Evolutionary conservation across 208 protist genomes (phyloP), one percentile per base, ranked within the genome.

Genomic region (Leishmania guyanensis): DNA sequence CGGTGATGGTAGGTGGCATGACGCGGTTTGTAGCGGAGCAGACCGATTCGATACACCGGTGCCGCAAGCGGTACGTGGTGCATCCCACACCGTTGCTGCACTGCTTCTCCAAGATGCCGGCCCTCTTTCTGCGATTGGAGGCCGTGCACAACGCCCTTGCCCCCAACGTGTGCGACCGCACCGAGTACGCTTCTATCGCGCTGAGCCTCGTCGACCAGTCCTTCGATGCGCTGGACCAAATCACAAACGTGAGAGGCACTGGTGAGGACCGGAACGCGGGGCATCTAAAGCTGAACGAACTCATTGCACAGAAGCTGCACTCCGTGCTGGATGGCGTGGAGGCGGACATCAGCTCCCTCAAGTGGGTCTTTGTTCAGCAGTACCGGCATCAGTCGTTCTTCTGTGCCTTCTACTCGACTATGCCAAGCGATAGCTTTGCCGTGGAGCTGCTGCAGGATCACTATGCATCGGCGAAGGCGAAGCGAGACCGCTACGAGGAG

Each of bases 371-470:
- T 75, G 89, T 97, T 69, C 89, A 94, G 84, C 93, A 97, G 81
- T 96, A 95, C 80, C 93, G 94, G 39, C 94, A 97, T 69, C 94
- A 97, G 77, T 89, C 93, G 48, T 97, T 96, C 84, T 97, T 97
- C 83, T 97, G 94, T 79, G 87, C 91, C 72, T 92, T 96, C 73
- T 97, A 92, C 84, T 84, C 79, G 5, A 90, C 92, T 5, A 78
- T 97, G 54, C 84, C 91, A 6, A 79, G 79, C 22, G 74, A 85
- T 43, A 87, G 86, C 70, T 93, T 94, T 75, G 90, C 92, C 26
- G 75, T 86, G 66, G 87, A 88, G 51, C 64, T 95, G 48, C 88
- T 97, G 53, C 79, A 85, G 16, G 92, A 96, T 79, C 89, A 92
- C 74, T 92, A 92, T 74, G 86, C 90, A 29, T 89, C 89, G 14